These are phyloP conservation scores for Gentiana straminea DNA, from an alignment of 257 asterid species.

Conservation along the genomic window DNA sequence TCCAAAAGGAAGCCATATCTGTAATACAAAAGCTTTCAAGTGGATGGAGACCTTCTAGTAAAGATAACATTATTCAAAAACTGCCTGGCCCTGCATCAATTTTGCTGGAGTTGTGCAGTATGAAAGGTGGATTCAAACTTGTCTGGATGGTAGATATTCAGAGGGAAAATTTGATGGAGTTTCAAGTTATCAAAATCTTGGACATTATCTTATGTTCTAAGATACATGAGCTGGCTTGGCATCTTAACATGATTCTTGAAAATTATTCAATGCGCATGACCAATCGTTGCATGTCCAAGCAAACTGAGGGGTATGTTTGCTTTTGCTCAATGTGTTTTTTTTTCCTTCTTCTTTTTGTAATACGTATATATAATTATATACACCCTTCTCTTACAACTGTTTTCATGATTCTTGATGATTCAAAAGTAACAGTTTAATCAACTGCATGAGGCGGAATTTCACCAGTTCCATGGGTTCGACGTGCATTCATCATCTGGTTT, in stretches of 20 bases:
- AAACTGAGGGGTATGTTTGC: conserved; percentile 14
- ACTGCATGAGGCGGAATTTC: no score
- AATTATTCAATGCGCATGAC: conserved; percentile 9
- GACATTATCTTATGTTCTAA: conserved; percentile 24
- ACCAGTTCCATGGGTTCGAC: no score
- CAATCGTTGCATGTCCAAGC: conserved; percentile 14
- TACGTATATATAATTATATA: no score
- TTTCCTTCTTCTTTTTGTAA: not conserved
- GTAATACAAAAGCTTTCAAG: conserved; percentile 43
- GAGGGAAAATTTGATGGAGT: conserved; percentile 13
- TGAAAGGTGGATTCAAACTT: conserved; percentile 25
- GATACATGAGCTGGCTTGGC: conserved; percentile 14
- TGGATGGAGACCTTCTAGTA: conserved; percentile 31
- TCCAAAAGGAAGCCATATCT: conserved; percentile 24
- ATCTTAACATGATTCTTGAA: conserved; percentile 6
- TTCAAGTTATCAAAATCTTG: conserved; percentile 35
- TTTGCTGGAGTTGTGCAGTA: conserved; percentile 23
- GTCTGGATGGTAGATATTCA: conserved; percentile 41
- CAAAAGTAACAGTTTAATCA: no score
- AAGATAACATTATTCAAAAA: conserved; percentile 4
- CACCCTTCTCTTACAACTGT: no score
- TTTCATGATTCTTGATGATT: no score
- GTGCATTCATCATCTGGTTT: not conserved
- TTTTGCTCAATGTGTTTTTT: no score
- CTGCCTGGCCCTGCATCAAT: conserved; percentile 10